These are phyloP conservation scores for Pseudomonodictys pantanalensis DNA, from an alignment of 495 filamentous ascomycete genomes.

Conservation along the genomic window DNA sequence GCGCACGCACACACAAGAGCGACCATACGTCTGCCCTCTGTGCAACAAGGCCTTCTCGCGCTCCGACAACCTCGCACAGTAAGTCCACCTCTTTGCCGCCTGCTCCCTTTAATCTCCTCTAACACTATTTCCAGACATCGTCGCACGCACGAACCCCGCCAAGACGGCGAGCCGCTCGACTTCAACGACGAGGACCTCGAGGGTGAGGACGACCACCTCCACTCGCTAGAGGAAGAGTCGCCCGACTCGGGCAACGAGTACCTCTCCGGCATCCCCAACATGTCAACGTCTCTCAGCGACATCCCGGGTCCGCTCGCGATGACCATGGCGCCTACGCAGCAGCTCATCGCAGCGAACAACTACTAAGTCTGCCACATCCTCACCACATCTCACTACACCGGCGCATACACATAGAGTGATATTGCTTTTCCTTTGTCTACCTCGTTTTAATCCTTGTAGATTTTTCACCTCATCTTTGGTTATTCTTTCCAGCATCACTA, in stretches of 20 bases:
- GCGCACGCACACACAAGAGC: constrained; percentile 97
- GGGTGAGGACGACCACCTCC: constrained; percentile 73
- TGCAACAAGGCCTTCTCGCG: constrained; percentile 98
- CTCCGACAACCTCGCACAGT: constrained; percentile 98
- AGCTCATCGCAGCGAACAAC: constrained; percentile 37
- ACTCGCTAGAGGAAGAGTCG: constrained; percentile 71
- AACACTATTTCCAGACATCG: constrained; percentile 65
- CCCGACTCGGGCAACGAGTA: constrained; percentile 60
- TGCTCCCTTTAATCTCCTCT: constrained; percentile 28
- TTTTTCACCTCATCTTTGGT: constrained; percentile 20
- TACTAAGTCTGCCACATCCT: constrained; percentile 28
- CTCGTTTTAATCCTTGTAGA: constrained; percentile 15
- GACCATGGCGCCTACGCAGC: constrained; percentile 33
- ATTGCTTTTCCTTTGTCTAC: constrained; percentile 12
- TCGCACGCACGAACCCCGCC: constrained; percentile 83
- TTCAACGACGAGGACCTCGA: constrained; percentile 68
- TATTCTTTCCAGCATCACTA: too few species aligned
- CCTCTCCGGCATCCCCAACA: constrained; percentile 14
- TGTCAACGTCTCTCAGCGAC: constrained; percentile 27
- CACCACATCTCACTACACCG: neutral
- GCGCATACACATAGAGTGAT: constrained; percentile 15
- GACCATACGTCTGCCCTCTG: constrained; percentile 93
- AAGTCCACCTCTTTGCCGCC: constrained; percentile 46
- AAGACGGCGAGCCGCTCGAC: constrained; percentile 59
- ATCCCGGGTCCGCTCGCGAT: constrained; percentile 30